phyloP scores from a whole-genome alignment of 169 alveolate species.

The Plasmodium knowlesi region DNA sequence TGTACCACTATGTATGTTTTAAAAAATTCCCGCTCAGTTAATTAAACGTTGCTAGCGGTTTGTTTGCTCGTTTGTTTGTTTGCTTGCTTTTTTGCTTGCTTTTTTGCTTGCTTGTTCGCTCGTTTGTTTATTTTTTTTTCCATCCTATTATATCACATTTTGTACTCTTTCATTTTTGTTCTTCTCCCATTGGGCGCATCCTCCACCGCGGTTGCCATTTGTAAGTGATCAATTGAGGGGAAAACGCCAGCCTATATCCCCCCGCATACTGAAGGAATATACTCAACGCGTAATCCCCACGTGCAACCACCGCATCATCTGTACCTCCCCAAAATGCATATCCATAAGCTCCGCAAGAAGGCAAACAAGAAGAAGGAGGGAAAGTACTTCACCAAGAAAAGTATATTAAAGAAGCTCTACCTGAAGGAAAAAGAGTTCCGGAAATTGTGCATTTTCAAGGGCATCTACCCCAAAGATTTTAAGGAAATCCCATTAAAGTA shows the following conservation, averaged over 20 bases:
- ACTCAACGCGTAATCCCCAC: not conserved
- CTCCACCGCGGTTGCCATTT: not conserved
- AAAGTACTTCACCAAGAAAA: slow-evolving; percentile 92
- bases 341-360: slow-evolving; percentile 84
- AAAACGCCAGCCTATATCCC: not conserved
- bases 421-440: slow-evolving; percentile 94
- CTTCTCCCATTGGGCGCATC: not conserved
- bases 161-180: not conserved
- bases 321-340: slow-evolving; percentile 1
- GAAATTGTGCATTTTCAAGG: slow-evolving; percentile 98
- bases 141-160: not conserved
- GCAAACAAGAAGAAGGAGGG: slow-evolving; percentile 91
- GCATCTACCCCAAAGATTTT: slow-evolving; percentile 99
- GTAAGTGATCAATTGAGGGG: not conserved
- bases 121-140: no score
- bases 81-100: not conserved
- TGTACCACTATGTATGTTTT: not conserved
- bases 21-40: not conserved
- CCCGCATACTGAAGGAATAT: not conserved
- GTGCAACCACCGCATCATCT: not conserved
- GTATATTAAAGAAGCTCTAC: slow-evolving; percentile 92
- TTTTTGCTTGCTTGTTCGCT: not conserved
- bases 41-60: not conserved
- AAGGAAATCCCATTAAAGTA: slow-evolving; percentile 90
- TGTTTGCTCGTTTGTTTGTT: no score